Evolutionary conservation across 148 eudicot genomes (phyloP).

Genomic region (Hydrangea macrophylla): DNA sequence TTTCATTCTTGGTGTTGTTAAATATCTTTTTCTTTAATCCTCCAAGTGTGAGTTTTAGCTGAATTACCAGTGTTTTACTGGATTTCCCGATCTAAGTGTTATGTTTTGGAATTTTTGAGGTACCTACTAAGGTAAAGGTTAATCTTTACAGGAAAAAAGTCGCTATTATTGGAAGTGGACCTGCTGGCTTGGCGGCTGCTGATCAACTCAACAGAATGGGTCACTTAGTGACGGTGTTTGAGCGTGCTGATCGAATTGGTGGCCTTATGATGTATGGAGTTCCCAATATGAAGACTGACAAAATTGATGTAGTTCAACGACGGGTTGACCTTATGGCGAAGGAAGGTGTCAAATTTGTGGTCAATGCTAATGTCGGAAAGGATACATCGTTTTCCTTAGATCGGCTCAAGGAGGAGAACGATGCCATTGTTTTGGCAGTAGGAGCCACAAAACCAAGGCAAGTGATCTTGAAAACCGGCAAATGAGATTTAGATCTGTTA

Average conservation of each 20-base stretch:
- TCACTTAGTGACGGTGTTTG: slow-evolving; percentile 83
- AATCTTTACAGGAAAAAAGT: slow-evolving; percentile 63
- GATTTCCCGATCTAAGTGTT: neutral
- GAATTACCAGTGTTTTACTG: too few species aligned
- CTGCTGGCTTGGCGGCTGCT: slow-evolving; percentile 97
- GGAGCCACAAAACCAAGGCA: slow-evolving; percentile 98
- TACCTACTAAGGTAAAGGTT: neutral
- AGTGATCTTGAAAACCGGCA: neutral
- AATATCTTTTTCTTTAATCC: neutral
- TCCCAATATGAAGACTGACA: slow-evolving; percentile 98
- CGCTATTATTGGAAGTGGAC: slow-evolving; percentile 93
- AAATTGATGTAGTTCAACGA: slow-evolving; percentile 79
- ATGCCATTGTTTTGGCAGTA: slow-evolving; percentile 83
- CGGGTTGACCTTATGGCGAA: slow-evolving; percentile 86
- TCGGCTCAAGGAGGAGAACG: slow-evolving; percentile 63
- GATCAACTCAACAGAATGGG: slow-evolving; percentile 95
- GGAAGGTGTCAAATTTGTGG: slow-evolving; percentile 89
- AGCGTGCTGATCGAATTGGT: slow-evolving; percentile 94
- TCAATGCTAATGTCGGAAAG: slow-evolving; percentile 85
- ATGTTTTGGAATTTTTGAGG: neutral
- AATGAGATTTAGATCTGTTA: neutral
- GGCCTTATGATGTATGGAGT: slow-evolving; percentile 99
- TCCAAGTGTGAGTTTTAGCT: neutral
- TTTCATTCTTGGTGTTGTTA: neutral
- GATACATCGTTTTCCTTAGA: slow-evolving; percentile 75